These are phyloP conservation scores for Cymbidium sinense DNA, from an alignment of 106 monocot species.

Conservation along the genomic window DNA sequence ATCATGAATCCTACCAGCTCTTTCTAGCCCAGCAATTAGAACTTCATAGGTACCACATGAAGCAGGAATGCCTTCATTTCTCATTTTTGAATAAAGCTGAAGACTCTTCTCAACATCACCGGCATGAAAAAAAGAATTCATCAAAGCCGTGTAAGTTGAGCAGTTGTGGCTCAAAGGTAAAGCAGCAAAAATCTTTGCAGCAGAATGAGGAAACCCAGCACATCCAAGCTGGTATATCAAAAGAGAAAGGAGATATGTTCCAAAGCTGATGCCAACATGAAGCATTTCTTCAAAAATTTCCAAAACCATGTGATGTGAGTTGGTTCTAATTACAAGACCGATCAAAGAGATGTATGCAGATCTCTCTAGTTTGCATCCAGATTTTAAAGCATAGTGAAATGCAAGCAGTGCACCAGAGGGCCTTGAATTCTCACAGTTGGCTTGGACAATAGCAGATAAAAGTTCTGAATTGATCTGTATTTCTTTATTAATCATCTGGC, in stretches of 20 bases:
- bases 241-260: slow-evolving; percentile 45
- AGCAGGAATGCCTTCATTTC: slow-evolving; percentile 26
- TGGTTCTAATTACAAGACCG: slow-evolving; percentile 48
- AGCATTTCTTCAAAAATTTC: slow-evolving; percentile 60
- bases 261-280: slow-evolving; percentile 34
- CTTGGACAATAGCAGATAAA: slow-evolving; percentile 38
- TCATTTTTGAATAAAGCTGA: slow-evolving; percentile 52
- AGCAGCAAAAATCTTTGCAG: slow-evolving; percentile 42
- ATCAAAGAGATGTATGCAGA: slow-evolving; percentile 46
- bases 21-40: slow-evolving; percentile 44
- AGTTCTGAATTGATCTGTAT: slow-evolving; percentile 36
- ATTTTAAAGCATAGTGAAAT: slow-evolving; percentile 32
- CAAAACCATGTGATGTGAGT: slow-evolving; percentile 23
- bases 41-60: slow-evolving; percentile 60
- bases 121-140: slow-evolving; percentile 50
- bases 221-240: slow-evolving; percentile 50
- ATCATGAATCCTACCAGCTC: slow-evolving; percentile 44
- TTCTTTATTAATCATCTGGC: slow-evolving; percentile 24
- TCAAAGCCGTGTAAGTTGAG: slow-evolving; percentile 61
- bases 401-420: slow-evolving; percentile 40
- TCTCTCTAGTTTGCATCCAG: slow-evolving; percentile 32
- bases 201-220: slow-evolving; percentile 37
- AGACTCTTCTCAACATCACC: slow-evolving; percentile 41
- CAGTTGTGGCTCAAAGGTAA: slow-evolving; percentile 35
- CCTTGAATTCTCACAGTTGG: slow-evolving; percentile 26